Evolutionary conservation across 306 rosid species (phyloP).

Genomic region (Quercus rubra): DNA sequence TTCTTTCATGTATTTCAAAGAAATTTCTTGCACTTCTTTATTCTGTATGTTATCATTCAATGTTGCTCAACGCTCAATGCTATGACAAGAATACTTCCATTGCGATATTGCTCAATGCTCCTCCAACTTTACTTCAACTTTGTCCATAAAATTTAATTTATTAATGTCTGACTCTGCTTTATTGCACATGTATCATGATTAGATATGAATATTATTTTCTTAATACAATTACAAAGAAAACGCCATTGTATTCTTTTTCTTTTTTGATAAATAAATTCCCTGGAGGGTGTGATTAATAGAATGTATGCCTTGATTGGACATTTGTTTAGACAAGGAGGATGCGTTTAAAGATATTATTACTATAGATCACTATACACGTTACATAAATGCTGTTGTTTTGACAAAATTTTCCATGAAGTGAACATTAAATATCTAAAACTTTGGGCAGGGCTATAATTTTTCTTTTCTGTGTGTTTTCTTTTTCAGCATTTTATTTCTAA

Average conservation of each 20-base stretch:
- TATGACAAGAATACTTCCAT: neutral
- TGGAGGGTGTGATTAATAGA: neutral
- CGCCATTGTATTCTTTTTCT: neutral
- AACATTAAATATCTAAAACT: no score
- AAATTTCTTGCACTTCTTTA: no score
- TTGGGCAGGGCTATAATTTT: neutral
- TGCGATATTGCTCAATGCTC: neutral
- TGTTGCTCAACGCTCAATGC: no score
- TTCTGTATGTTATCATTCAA: no score
- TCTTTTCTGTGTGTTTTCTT: neutral
- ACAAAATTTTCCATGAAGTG: neutral
- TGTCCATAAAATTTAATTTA: neutral
- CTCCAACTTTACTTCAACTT: neutral
- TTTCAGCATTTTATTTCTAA: neutral
- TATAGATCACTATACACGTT: neutral
- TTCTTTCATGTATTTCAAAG: no score
- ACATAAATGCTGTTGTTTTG: neutral
- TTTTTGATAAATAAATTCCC: constrained; percentile 1
- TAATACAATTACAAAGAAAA: neutral
- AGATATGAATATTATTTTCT: neutral
- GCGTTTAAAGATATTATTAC: neutral
- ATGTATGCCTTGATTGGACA: neutral
- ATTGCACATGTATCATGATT: neutral
- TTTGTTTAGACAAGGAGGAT: neutral
- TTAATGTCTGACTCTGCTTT: neutral